A percentile compares a stretch with the other conserved stretches of the same genome.
These are phyloP conservation scores for Vachellia pachyceras DNA, from an alignment of 306 rosid genomes.

Conservation along the genomic window DNA sequence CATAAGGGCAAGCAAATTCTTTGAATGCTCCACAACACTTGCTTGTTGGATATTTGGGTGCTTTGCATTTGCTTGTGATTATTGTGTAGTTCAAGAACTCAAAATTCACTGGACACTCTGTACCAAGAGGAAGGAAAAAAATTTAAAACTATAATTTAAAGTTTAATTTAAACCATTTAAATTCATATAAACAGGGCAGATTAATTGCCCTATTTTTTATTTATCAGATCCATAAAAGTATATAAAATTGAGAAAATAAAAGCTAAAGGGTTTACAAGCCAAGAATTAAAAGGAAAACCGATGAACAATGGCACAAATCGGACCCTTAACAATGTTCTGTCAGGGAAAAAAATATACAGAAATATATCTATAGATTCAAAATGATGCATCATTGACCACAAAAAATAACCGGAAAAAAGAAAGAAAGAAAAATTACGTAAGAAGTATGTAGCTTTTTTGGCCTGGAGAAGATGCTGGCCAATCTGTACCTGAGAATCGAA, in stretches of 20 bases:
- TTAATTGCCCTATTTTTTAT: too few relatives aligned
- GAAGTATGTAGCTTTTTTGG: background rate
- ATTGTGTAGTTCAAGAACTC: conserved; percentile 55
- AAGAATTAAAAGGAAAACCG: too few relatives aligned
- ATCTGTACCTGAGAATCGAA: background rate
- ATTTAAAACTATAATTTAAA: background rate
- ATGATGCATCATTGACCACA: too few relatives aligned
- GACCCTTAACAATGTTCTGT: too few relatives aligned
- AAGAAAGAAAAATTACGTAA: too few relatives aligned
- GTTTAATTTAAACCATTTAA: too few relatives aligned
- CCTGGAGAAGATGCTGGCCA: background rate
- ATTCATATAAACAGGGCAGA: too few relatives aligned
- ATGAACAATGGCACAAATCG: too few relatives aligned
- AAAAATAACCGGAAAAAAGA: too few relatives aligned
- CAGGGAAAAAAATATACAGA: too few relatives aligned
- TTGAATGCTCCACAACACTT: background rate
- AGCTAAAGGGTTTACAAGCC: too few relatives aligned
- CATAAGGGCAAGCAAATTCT: background rate
- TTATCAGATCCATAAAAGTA: background rate
- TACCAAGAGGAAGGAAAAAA: conserved; percentile 25
- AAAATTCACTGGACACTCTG: conserved; percentile 90
- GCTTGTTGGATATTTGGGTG: background rate
- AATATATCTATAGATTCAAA: background rate
- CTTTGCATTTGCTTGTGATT: background rate
- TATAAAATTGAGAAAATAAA: too few relatives aligned